These are phyloP conservation scores for Buddleja alternifolia DNA, from an alignment of 257 asterid species.

Conservation along the genomic window DNA sequence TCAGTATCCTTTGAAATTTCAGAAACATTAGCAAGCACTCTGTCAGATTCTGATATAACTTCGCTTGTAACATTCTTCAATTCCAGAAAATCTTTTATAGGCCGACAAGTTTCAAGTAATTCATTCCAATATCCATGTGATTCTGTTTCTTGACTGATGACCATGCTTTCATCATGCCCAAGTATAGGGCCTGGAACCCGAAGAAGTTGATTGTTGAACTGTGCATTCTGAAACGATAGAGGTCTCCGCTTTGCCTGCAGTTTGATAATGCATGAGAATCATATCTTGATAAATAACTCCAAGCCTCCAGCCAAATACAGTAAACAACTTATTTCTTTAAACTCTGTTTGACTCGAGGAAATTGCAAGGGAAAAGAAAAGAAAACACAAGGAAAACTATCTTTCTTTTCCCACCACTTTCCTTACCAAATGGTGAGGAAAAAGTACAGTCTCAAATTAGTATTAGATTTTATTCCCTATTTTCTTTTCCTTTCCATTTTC, in stretches of 20 bases:
- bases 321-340: neutral
- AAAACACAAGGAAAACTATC: no score
- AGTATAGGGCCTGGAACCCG: conserved; percentile 62
- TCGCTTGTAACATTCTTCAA: conserved; percentile 34
- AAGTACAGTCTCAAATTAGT: no score
- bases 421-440: no score
- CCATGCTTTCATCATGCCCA: conserved; percentile 41
- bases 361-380: no score
- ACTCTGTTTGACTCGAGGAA: no score
- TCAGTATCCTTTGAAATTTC: conserved; percentile 39
- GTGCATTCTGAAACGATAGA: conserved; percentile 52
- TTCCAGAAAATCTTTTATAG: conserved; percentile 73
- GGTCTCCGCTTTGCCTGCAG: conserved; percentile 85
- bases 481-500: no score
- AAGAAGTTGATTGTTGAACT: conserved; percentile 57
- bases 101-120: conserved; percentile 59
- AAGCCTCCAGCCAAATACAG: conserved; percentile 15
- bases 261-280: conserved; percentile 24
- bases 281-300: conserved; percentile 2
- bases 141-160: conserved; percentile 41
- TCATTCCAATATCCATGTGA: conserved; percentile 47
- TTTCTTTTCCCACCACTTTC: no score
- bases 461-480: no score
- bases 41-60: conserved; percentile 36
- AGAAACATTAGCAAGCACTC: conserved; percentile 32